phyloP scores from a whole-genome alignment of 306 rosid species.

The Abrus pulchellus region DNA sequence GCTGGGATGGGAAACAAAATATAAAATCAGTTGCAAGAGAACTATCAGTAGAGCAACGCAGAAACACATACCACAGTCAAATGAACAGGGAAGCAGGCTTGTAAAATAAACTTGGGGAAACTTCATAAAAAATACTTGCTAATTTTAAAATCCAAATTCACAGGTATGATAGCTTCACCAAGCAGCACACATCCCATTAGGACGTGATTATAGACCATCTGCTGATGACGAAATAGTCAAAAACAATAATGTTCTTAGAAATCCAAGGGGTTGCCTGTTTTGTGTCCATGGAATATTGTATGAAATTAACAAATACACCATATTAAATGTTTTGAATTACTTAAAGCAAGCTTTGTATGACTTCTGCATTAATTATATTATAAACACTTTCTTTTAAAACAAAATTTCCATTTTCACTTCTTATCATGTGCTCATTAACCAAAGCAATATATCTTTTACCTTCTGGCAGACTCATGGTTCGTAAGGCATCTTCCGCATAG shows the following conservation, averaged over 20 bases:
- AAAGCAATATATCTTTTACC: slow-evolving; percentile 59
- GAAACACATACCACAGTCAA: slow-evolving; percentile 20
- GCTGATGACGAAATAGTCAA: background rate
- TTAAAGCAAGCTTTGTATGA: background rate
- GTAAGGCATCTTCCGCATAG: slow-evolving; percentile 93
- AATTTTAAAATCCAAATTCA: slow-evolving; percentile 23
- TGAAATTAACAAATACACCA: background rate
- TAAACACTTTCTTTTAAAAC: background rate
- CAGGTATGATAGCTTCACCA: slow-evolving; percentile 15
- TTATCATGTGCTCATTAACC: slow-evolving; percentile 6
- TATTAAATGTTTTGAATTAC: background rate
- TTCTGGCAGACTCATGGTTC: slow-evolving; percentile 86
- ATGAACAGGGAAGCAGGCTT: slow-evolving; percentile 28
- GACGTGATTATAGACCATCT: slow-evolving; percentile 23
- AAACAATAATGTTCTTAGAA: slow-evolving; percentile 4
- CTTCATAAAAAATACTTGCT: background rate
- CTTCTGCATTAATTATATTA: background rate
- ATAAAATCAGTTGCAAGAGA: slow-evolving; percentile 14
- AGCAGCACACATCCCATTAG: slow-evolving; percentile 21
- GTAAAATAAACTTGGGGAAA: slow-evolving; percentile 26
- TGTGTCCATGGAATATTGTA: background rate
- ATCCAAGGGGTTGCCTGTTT: background rate
- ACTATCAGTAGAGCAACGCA: background rate
- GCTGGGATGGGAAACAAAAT: slow-evolving; percentile 62
- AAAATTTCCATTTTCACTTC: background rate